These are phyloP conservation scores for Tylopilus intermedius DNA, from an alignment of 768 basidiomycete species.

Conservation along the genomic window DNA sequence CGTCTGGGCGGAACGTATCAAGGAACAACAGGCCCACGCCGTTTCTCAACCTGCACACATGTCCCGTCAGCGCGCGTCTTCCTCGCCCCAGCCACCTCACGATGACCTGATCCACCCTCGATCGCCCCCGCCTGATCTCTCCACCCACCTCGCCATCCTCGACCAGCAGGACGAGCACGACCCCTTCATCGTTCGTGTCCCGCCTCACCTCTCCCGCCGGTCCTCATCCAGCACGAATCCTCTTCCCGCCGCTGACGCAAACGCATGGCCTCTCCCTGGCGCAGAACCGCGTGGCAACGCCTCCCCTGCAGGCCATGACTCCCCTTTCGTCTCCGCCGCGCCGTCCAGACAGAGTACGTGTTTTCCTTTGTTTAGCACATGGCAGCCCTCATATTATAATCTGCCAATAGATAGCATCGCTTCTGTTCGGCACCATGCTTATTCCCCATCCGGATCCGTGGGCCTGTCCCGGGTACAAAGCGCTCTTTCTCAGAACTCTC, in stretches of 20 bases:
- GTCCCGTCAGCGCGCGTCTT: conserved; percentile 9
- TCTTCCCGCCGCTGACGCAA: conserved; percentile 16
- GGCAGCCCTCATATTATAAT: conserved; percentile 7
- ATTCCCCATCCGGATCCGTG: conserved; percentile 30
- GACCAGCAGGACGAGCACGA: conserved; percentile 33
- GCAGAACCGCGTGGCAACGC: conserved; percentile 23
- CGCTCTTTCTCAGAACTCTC: conserved; percentile 25
- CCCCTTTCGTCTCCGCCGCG: conserved; percentile 25
- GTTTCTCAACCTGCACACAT: conserved; percentile 14
- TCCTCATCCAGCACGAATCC: conserved; percentile 24
- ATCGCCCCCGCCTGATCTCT: conserved; percentile 17
- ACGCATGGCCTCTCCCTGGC: conserved; percentile 18
- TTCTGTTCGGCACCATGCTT: conserved; percentile 26
- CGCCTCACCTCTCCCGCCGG: conserved; percentile 30
- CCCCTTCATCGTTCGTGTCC: conserved; percentile 42
- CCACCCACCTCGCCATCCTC: conserved; percentile 20
- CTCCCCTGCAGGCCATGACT: conserved; percentile 36
- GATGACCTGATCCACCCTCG: conserved; percentile 17
- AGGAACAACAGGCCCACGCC: conserved; percentile 34
- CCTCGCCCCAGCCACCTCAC: conserved; percentile 10
- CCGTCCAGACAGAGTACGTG: conserved; percentile 38
- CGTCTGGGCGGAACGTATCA: conserved; percentile 41
- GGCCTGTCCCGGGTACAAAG: conserved; percentile 36
- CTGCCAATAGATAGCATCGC: conserved; percentile 23
- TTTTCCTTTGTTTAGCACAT: conserved; percentile 13